These are phyloP conservation scores for Phytophthora cajani DNA, from an alignment of 352 stramenopile species.

Conservation along the genomic window DNA sequence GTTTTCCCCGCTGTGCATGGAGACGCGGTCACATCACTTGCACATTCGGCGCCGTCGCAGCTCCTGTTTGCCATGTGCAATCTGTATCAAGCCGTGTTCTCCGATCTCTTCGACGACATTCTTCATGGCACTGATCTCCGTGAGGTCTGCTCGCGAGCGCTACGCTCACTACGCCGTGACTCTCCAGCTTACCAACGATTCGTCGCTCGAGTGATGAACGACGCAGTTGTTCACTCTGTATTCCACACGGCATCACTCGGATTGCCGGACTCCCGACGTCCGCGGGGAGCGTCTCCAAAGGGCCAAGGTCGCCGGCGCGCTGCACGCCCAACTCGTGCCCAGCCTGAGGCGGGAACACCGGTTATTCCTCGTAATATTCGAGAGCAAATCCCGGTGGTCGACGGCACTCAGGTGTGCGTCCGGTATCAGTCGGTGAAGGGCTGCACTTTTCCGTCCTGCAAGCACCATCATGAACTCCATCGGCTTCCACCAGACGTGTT, in stretches of 20 bases:
- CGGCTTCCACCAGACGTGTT: background rate
- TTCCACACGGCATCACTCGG: background rate
- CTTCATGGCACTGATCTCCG: background rate
- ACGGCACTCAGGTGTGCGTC: background rate
- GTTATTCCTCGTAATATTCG: background rate
- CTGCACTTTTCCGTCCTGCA: background rate
- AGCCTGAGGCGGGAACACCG: background rate
- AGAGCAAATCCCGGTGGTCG: background rate
- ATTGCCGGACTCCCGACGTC: background rate
- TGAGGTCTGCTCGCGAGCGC: background rate
- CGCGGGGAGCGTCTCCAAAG: no score
- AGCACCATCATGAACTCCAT: background rate
- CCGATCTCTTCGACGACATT: background rate
- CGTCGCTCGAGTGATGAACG: background rate
- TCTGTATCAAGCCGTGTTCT: background rate
- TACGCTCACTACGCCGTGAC: background rate
- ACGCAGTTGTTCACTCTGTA: background rate
- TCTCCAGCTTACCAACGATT: background rate
- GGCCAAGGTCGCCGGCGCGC: background rate
- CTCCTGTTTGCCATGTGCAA: background rate
- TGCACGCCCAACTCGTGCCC: background rate
- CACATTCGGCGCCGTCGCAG: background rate
- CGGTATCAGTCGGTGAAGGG: background rate
- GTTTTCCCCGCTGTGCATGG: background rate
- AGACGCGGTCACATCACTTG: background rate